Conservation (phyloP, 108 stramenopile species). For the Nitzschia sp. region DNA sequence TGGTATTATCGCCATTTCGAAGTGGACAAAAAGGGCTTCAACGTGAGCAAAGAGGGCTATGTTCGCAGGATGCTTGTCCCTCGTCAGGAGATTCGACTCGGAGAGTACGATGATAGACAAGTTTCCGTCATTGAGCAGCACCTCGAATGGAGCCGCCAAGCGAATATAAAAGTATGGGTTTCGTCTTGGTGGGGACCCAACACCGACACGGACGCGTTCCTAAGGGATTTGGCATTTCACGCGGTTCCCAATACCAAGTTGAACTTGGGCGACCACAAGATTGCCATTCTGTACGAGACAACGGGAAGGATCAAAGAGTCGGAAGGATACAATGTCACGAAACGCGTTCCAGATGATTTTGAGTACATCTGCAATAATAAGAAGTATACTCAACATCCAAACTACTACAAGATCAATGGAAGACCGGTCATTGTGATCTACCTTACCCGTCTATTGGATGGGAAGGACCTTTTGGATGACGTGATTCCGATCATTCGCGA, state of each 20-base stretch:
- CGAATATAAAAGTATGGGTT: conserved; percentile 32
- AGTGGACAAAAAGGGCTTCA: too few species aligned
- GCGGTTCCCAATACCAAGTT: conserved; percentile 18
- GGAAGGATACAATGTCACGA: background rate
- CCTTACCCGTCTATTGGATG: conserved; percentile 19
- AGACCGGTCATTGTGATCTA: conserved; percentile 38
- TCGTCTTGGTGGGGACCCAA: conserved; percentile 32
- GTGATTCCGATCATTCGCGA: conserved; percentile 17
- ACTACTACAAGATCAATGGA: conserved; percentile 37
- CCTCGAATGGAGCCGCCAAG: conserved; percentile 18
- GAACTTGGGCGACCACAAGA: conserved; percentile 3
- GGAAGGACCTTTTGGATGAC: conserved; percentile 10
- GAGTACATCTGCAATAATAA: conserved; percentile 21
- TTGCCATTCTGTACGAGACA: conserved; percentile 31
- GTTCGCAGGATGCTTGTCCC: conserved; percentile 20
- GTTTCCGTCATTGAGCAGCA: conserved; percentile 15
- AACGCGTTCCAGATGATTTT: conserved; percentile 22
- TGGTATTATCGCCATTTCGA: conserved; percentile 35
- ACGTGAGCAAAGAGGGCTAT: conserved; percentile 21
- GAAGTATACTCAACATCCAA: conserved; percentile 36
- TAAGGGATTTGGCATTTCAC: background rate
- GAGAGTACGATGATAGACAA: conserved; percentile 32
- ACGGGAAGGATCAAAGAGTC: conserved; percentile 4
- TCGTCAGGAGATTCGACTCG: conserved; percentile 22
- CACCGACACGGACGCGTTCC: conserved; percentile 1